These are phyloP conservation scores for Moesziomyces sp. DNA, from an alignment of 1,284 basidiomycete genomes.

Conservation along the genomic window DNA sequence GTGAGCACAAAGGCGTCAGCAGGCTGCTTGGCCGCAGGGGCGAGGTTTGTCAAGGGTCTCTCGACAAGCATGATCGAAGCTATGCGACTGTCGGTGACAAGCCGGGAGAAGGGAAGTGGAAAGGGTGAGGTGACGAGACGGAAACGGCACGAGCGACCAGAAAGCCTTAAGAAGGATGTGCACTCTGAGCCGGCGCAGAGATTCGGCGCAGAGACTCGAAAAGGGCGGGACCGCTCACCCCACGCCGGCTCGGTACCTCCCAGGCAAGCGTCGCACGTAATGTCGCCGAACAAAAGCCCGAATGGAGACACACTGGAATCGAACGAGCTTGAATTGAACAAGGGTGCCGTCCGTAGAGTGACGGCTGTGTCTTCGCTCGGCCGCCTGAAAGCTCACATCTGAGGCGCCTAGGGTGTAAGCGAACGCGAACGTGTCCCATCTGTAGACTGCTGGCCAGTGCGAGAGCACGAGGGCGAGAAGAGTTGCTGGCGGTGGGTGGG, in stretches of 20 bases:
- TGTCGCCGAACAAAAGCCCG: not conserved
- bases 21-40: slow-evolving; percentile 23
- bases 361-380: not conserved
- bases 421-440: not conserved
- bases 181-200: not conserved
- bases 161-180: slow-evolving; percentile 10
- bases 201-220: not conserved
- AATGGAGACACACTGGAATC: not conserved
- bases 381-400: not conserved
- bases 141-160: not conserved
- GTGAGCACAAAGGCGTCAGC: slow-evolving; percentile 38
- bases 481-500: not conserved
- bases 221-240: not conserved
- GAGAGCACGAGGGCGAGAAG: not conserved
- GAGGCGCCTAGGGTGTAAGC: not conserved
- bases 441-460: not conserved
- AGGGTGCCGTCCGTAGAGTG: no score
- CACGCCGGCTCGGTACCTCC: no score
- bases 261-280: not conserved
- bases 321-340: no score
- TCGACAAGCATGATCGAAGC: slow-evolving; percentile 37
- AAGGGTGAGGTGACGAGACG: not conserved
- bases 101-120: not conserved
- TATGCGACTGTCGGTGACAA: slow-evolving; percentile 2
- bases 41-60: slow-evolving; percentile 35